A percentile compares a stretch with the other conserved stretches of the same genome.
Conservation (phyloP, 2,329 filamentous ascomycete genomes). For the Epichloe coenophiala region DNA sequence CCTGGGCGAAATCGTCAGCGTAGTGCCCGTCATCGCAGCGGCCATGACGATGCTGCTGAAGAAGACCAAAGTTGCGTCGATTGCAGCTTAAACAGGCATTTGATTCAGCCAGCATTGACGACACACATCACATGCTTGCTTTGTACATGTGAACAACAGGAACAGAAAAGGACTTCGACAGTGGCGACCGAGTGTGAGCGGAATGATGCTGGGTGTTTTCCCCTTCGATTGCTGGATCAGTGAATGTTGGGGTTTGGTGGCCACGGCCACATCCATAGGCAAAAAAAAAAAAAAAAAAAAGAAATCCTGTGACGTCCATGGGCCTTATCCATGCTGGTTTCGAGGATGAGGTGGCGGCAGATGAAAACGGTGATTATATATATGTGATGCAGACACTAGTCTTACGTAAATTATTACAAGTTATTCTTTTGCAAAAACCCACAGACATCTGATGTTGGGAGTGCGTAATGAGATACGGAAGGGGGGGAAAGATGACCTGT, state of each 20-base stretch:
- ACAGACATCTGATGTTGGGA: not conserved
- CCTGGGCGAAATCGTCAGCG: conserved; percentile 51
- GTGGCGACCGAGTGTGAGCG: not conserved
- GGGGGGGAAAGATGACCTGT: not conserved
- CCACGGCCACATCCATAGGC: not conserved
- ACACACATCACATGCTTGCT: not conserved
- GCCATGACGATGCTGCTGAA: conserved; percentile 17
- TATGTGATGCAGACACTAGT: conserved; percentile 1
- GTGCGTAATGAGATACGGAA: not conserved
- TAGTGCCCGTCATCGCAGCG: conserved; percentile 42
- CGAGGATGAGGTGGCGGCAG: not conserved
- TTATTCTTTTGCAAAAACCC: not conserved
- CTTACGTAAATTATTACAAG: not conserved
- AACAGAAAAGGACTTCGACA: not conserved
- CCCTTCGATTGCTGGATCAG: not conserved
- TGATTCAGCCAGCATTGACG: not conserved
- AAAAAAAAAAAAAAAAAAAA: too few species aligned
- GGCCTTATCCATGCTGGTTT: not conserved
- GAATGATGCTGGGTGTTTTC: not conserved
- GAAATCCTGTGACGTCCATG: not conserved
- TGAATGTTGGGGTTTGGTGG: not conserved
- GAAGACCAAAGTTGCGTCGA: conserved; percentile 5
- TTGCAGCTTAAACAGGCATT: not conserved
- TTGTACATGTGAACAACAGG: not conserved
- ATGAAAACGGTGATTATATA: not conserved